Evolutionary conservation across 192 early-diverging fungal genomes (phyloP).

Genomic region (Chytriomyces sp.): DNA sequence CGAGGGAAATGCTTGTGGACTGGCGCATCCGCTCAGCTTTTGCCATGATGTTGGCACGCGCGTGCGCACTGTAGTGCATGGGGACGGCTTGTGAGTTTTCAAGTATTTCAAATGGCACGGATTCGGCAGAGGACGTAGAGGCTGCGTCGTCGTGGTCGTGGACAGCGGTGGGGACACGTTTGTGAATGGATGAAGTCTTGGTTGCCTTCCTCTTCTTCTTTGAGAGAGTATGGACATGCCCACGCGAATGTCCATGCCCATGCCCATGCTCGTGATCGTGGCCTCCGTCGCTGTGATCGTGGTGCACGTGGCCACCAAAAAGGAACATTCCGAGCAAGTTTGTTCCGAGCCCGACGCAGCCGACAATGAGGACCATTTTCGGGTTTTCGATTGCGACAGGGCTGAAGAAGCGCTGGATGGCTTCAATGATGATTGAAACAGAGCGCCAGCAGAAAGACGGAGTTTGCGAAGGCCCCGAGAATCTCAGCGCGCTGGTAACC

Average conservation of each 20-base stretch:
- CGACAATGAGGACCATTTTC: constrained; percentile 72
- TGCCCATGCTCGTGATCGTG: constrained; percentile 40
- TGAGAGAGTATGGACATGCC: not conserved
- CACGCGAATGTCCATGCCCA: constrained; percentile 31
- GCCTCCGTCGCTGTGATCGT: constrained; percentile 4
- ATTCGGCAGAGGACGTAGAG: not conserved
- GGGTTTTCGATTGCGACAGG: constrained; percentile 69
- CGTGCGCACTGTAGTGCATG: not conserved
- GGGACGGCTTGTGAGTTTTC: not conserved
- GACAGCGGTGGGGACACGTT: too few relatives aligned
- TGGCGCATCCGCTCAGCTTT: not conserved
- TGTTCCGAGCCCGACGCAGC: constrained; percentile 69
- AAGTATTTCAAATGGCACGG: not conserved
- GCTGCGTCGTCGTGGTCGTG: not conserved
- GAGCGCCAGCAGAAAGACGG: constrained; percentile 82
- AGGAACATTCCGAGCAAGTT: constrained; percentile 80
- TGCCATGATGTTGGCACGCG: not conserved
- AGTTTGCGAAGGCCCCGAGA: constrained; percentile 86
- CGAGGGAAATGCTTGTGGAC: not conserved
- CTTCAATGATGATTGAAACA: constrained; percentile 85
- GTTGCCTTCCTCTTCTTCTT: too few relatives aligned
- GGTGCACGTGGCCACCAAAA: constrained; percentile 50
- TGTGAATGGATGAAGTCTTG: too few relatives aligned
- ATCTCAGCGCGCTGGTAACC: constrained; percentile 91
- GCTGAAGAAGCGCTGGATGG: constrained; percentile 76